These are phyloP conservation scores for Penicillium sclerotigenum DNA, from an alignment of 2,329 filamentous ascomycete species.

Conservation along the genomic window DNA sequence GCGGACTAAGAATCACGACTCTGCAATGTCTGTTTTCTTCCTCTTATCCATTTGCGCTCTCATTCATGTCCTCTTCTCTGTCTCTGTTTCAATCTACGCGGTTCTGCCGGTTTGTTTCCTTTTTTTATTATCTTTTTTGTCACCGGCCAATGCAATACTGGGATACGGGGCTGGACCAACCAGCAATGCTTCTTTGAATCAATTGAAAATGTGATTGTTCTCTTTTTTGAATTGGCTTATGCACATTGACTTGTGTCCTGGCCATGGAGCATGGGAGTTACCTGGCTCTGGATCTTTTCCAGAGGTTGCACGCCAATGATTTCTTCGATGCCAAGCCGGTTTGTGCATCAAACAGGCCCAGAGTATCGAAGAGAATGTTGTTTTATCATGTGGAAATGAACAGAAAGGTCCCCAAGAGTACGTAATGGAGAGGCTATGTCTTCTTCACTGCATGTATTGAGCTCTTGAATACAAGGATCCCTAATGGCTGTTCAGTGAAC, in stretches of 20 bases:
- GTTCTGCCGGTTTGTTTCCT: slow-evolving; percentile 4
- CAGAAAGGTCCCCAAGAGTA: not conserved
- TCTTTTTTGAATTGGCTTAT: not conserved
- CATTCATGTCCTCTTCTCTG: slow-evolving; percentile 20
- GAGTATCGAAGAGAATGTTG: not conserved
- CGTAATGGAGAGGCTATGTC: not conserved
- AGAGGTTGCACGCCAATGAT: not conserved
- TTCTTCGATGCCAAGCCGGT: not conserved
- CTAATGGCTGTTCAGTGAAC: not conserved
- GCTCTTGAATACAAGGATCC: not conserved
- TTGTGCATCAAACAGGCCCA: not conserved
- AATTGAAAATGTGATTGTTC: slow-evolving; percentile 16
- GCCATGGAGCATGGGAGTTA: not conserved
- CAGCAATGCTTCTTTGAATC: slow-evolving; percentile 11
- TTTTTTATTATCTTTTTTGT: slow-evolving; percentile 7
- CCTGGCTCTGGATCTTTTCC: not conserved
- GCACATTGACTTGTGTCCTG: not conserved
- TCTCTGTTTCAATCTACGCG: slow-evolving; percentile 9
- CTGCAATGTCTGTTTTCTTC: slow-evolving; percentile 5
- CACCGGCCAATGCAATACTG: slow-evolving; percentile 11
- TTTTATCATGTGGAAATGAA: not conserved
- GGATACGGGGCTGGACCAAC: slow-evolving; percentile 10
- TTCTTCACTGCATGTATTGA: not conserved
- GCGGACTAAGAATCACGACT: slow-evolving; percentile 6
- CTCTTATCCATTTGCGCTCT: slow-evolving; percentile 3